Base-by-base conservation (phyloP, 2,329 filamentous ascomycete genomes). In the Penicillium sumatraense region DNA sequence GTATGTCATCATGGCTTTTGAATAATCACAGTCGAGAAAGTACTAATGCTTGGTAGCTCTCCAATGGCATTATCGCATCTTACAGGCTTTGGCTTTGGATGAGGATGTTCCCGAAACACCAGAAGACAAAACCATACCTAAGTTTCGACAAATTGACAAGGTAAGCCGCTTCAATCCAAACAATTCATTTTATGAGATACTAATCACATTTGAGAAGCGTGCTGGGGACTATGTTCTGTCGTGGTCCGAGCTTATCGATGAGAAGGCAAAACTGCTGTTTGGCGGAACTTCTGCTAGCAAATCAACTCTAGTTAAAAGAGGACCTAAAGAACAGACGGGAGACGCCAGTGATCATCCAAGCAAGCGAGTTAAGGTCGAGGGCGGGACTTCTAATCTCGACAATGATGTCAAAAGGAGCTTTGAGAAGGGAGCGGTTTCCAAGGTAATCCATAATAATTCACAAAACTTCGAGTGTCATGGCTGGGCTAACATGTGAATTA, bases 11-110 rank as follows among this genome's bases (percentile, higher is more conserved):
- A 11, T 21, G 2, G 33, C 7, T 36, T 35, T 9, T n/a, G 9
- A n/a, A 0, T 1, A 20, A 11, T 14, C 4, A n/a, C 24, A 18
- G 14, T 8, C 7, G 3, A 18, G n/a, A n/a, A 33, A 27, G 26
- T 47, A 36, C 60, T 60, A 29, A 60, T 13, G 4, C 13, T 10
- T 9, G 14, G 2, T 47, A 69, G 84, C 90, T 8, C 80, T 99
- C 21, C 95, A 99, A 75, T 99, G 93, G 93, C 95, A 98, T 77
- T 99, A 98, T 79, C 88, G 86, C 58, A 96, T 99, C 42, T 79
- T 99, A 0, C 95, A 99, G 75, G 89, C 90, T 6, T 82, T 97
- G 54, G 95, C 95, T 0, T 81, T 99, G 1, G 93, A 96, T 31
- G 95, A 99, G 70, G 93, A 97, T 62, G 78, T 96, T 1, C 93